Evolutionary conservation across 352 stramenopile species (phyloP).

Genomic region (Globisporangium polare): DNA sequence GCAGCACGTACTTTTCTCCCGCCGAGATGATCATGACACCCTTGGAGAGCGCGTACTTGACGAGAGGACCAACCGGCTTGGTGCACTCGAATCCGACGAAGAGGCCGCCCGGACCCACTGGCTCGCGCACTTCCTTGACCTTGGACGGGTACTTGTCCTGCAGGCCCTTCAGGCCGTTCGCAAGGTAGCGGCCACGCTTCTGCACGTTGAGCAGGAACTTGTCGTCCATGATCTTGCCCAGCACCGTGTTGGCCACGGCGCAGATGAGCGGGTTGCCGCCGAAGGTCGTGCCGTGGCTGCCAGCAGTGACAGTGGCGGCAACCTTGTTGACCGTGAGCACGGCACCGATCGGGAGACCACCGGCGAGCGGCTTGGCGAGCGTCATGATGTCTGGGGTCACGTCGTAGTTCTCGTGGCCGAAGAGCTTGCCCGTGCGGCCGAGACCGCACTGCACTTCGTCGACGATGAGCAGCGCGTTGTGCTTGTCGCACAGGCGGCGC

Average conservation of each 20-base stretch:
- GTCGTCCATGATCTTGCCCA: slow-evolving; percentile 68
- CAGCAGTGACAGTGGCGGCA: slow-evolving; percentile 86
- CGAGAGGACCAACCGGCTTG: slow-evolving; percentile 52
- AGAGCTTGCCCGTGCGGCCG: slow-evolving; percentile 93
- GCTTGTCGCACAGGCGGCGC: slow-evolving; percentile 91
- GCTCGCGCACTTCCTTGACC: slow-evolving; percentile 61
- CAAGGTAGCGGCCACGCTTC: slow-evolving; percentile 61
- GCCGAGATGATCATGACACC: slow-evolving; percentile 80
- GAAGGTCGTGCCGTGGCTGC: slow-evolving; percentile 96
- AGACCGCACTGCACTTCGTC: slow-evolving; percentile 98
- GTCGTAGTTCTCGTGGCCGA: slow-evolving; percentile 93
- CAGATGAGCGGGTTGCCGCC: slow-evolving; percentile 96
- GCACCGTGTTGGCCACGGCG: slow-evolving; percentile 82
- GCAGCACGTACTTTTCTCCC: slow-evolving; percentile 65
- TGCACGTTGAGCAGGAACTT: slow-evolving; percentile 71
- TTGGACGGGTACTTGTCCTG: slow-evolving; percentile 73
- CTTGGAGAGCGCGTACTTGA: slow-evolving; percentile 72
- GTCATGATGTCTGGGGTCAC: slow-evolving; percentile 96
- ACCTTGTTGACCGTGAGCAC: slow-evolving; percentile 93
- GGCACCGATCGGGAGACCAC: slow-evolving; percentile 95
- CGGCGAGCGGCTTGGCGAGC: slow-evolving; percentile 95
- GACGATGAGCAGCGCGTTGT: slow-evolving; percentile 95
- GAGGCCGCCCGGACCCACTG: slow-evolving; percentile 64
- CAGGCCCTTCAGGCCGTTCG: slow-evolving; percentile 48
- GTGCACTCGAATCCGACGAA: slow-evolving; percentile 78